These are phyloP conservation scores for Senna tora DNA, from an alignment of 306 rosid species.

Conservation along the genomic window DNA sequence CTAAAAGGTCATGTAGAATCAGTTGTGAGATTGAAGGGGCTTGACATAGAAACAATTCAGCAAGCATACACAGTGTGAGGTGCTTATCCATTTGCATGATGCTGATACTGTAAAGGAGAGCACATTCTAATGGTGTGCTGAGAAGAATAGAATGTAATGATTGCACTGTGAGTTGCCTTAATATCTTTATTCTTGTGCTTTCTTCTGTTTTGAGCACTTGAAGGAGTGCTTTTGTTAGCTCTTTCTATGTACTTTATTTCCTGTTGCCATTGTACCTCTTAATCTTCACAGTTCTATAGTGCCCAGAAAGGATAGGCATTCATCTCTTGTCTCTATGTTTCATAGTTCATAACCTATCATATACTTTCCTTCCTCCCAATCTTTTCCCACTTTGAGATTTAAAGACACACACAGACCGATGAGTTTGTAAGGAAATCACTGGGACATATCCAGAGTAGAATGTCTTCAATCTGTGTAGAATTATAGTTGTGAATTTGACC, in stretches of 20 bases:
- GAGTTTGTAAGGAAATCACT: not conserved
- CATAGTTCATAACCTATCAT: not conserved
- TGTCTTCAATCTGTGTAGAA: no score
- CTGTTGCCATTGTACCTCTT: not conserved
- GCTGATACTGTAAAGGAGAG: slow-evolving; percentile 39
- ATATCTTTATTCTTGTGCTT: slow-evolving; percentile 33
- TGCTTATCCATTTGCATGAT: slow-evolving; percentile 29
- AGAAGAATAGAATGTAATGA: slow-evolving; percentile 45
- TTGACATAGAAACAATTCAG: slow-evolving; percentile 84
- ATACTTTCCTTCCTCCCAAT: not conserved
- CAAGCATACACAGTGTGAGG: slow-evolving; percentile 83
- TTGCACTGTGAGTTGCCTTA: slow-evolving; percentile 32
- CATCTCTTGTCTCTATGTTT: not conserved
- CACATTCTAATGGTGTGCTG: slow-evolving; percentile 28
- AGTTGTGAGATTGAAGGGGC: slow-evolving; percentile 83
- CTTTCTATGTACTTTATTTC: not conserved
- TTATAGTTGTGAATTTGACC: no score
- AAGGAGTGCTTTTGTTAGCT: slow-evolving; percentile 39
- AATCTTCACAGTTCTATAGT: not conserved
- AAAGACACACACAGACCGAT: no score
- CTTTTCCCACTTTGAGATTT: not conserved
- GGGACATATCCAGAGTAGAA: no score
- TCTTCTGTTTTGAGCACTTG: slow-evolving; percentile 37
- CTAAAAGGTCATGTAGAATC: slow-evolving; percentile 92
- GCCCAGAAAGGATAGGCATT: not conserved